Base-by-base conservation (phyloP, 2,329 filamentous ascomycete genomes). In the Calonectria naviculata region DNA sequence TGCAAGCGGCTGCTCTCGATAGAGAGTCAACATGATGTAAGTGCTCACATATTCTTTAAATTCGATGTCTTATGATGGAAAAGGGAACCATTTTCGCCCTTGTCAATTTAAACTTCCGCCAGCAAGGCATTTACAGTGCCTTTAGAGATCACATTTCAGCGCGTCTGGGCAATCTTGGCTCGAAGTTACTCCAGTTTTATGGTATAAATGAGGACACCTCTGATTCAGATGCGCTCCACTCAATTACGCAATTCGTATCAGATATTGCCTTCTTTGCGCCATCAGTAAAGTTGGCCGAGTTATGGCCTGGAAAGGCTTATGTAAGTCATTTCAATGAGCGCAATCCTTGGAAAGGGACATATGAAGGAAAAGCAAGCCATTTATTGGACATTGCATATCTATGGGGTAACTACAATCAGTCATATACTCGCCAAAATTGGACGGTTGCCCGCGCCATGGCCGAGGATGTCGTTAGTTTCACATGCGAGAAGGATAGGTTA, bases 351-450 rank as follows among this genome's bases (percentile, higher is more conserved):
- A 49, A 69, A 12, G 67, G 67, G 3, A 28, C 21, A 2, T 65
- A 56, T 10, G 56, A 65, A 26, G 67, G 67, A 7, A 26, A 60
- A 12, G 17, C 67, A 3, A 69, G 29, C 17, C 67, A 69, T 46
- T 13, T 69, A 5, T 31, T 69, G 4, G 67, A 69, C 9, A 52
- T 60, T 10, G 46, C 60, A n/a, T 65, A 64, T 31, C 34, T 69
- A 12, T 69, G 44, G 42, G 46, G 36, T 6, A 69, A 69, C 31
- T 69, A 69, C 31, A 60, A 69, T 19, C 36, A 65, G 12, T 65
- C 81, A 10, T 62, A 62, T 9, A 62, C 58, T 34, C 38, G 58
- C 5, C 58, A 47, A 29, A 62, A 62, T n/a, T 62, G 58, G 58
- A 62, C 58, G 8, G 58, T 62, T 1, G 58, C 58, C 4, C 21